These are phyloP conservation scores for Candida krabiensis DNA, from an alignment of 805 yeast genomes.

Conservation along the genomic window DNA sequence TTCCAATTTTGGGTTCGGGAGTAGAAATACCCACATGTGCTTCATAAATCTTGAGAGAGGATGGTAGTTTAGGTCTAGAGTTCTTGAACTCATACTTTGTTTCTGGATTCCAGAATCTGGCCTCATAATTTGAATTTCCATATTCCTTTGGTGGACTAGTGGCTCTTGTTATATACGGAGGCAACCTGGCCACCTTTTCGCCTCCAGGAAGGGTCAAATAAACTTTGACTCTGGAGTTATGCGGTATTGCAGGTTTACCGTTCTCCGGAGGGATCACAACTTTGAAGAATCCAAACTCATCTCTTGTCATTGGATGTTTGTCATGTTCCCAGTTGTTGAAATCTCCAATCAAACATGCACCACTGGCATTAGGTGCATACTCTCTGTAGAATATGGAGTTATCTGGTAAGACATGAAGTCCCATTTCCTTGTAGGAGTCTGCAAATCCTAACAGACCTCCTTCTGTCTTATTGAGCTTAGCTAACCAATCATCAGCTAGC, in stretches of 20 bases:
- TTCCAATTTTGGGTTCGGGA: slow-evolving; percentile 81
- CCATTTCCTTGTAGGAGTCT: slow-evolving; percentile 71
- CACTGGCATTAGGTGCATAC: slow-evolving; percentile 86
- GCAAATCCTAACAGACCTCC: slow-evolving; percentile 72
- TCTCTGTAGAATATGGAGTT: slow-evolving; percentile 66
- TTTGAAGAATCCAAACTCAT: slow-evolving; percentile 71
- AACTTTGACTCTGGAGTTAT: slow-evolving; percentile 77
- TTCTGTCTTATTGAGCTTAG: slow-evolving; percentile 53
- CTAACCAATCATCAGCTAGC: slow-evolving; percentile 63
- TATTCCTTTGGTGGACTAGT: slow-evolving; percentile 65
- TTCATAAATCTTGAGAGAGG: slow-evolving; percentile 77
- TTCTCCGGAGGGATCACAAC: slow-evolving; percentile 55
- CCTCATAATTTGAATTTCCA: slow-evolving; percentile 62
- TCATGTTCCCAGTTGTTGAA: slow-evolving; percentile 80
- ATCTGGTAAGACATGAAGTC: slow-evolving; percentile 64
- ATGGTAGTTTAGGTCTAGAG: slow-evolving; percentile 57
- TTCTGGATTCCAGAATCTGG: slow-evolving; percentile 88
- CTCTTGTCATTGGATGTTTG: slow-evolving; percentile 54
- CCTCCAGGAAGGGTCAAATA: slow-evolving; percentile 66
- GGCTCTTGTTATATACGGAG: slow-evolving; percentile 87
- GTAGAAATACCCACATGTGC: slow-evolving; percentile 96
- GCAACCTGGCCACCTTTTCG: slow-evolving; percentile 72
- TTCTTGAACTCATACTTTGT: slow-evolving; percentile 57
- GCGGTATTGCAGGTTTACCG: slow-evolving; percentile 69
- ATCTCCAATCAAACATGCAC: slow-evolving; percentile 84